Percentiles rank a stretch among this genome's conserved stretches.
Conservation (phyloP, 176 grass and related monocot genomes). For the Avena eriantha region DNA sequence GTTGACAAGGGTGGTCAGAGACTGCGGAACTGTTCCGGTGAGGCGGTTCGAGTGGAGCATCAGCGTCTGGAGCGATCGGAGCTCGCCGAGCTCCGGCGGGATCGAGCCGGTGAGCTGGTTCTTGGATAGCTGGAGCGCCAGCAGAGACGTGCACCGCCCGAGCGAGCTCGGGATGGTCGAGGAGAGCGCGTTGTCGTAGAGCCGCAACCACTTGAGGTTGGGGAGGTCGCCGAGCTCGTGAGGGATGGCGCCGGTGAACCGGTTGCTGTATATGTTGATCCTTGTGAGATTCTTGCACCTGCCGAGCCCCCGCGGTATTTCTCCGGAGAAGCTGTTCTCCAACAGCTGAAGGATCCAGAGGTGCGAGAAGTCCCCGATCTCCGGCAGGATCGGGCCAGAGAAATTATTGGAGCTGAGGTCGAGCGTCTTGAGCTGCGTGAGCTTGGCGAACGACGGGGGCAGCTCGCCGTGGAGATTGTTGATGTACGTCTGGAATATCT, state of each 20-base stretch:
- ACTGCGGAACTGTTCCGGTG: conserved; percentile 54
- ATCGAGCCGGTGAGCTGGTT: conserved; percentile 68
- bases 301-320: conserved; percentile 65
- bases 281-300: conserved; percentile 63
- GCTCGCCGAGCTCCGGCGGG: conserved; percentile 68
- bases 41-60: conserved; percentile 64
- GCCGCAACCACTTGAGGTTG: conserved; percentile 32
- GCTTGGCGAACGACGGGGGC: conserved; percentile 63
- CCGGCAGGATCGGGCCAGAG: conserved; percentile 65
- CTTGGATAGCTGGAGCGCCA: conserved; percentile 44
- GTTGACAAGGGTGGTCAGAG: conserved; percentile 69
- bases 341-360: conserved; percentile 49
- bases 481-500: not conserved
- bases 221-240: conserved; percentile 68
- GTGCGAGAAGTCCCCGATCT: conserved; percentile 61
- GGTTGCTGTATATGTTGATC: conserved; percentile 69
- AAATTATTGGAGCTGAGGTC: conserved; percentile 62
- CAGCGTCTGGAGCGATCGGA: conserved; percentile 53
- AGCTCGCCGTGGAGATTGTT: conserved; percentile 63
- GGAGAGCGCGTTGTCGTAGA: conserved; percentile 64
- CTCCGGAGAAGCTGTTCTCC: conserved; percentile 58
- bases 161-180: conserved; percentile 71
- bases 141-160: conserved; percentile 49
- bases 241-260: conserved; percentile 70
- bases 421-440: conserved; percentile 52